Evolutionary conservation across 2,329 filamentous ascomycete genomes (phyloP), one percentile per base, ranked within the genome.

Genomic region (Pseudodiploospora longispora): DNA sequence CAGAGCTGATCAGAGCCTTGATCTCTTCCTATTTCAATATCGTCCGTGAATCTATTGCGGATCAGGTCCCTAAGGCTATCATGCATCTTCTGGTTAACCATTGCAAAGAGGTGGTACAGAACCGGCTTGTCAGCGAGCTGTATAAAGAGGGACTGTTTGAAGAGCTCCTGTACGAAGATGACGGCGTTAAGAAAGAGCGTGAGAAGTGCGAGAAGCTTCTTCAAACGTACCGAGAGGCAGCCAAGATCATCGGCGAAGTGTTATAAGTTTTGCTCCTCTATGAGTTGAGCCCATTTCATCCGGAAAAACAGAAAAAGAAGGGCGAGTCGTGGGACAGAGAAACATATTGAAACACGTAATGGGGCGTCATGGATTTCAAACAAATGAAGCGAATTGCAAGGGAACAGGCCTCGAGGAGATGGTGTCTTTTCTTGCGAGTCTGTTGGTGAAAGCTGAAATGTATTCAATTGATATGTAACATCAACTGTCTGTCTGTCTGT

Each of bases 1-100:
- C 93, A 7, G 93, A 98, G 67, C 81, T 98, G 35, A 98, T 98
- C 62, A 85, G 91, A 38, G 87, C 90, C 38, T 79, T 98, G 45
- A 98, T 98, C 63, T 95, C 87, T 30, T 96, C 90, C 1, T 98
- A 98, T 73, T 98, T 98, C 74, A 95, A 95, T 65, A 98, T 98
- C 59, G 93, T 98, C 38, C 87, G 93, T 50, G 93, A 98, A 68
- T 91, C 88, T n/a, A 95, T 96, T 57, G 91, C 91, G 37, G 93
- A 98, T 62, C 91, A 97, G 68, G 93, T 98, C 8, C 93, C 93
- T 53, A 98, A 98, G 70, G 93, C 93, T 5, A 85, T 98, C 55
- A 98, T 98, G 93, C 93, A 98, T 64, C 79, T 98, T 38, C 78
- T 98, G 31, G 93, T 98, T 61, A 98, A 98, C 67, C 87, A 96